Conservation (phyloP, 352 stramenopile genomes). For the Elongisporangium senticosum region DNA sequence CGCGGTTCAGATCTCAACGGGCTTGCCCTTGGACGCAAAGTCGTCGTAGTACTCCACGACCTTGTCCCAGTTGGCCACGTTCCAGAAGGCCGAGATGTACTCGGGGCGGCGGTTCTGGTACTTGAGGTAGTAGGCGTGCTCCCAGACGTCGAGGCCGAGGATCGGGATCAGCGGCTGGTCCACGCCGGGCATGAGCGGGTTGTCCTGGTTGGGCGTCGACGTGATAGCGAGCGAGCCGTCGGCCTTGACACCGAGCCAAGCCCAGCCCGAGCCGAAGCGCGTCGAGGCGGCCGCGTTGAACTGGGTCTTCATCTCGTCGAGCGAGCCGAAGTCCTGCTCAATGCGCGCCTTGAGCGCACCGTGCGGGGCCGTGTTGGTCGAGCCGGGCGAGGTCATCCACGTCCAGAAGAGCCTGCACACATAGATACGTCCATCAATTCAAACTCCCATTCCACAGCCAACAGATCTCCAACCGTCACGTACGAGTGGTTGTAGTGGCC, state of each 20-base stretch:
- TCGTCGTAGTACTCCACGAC: constrained; percentile 90
- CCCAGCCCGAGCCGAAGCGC: constrained; percentile 89
- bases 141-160: constrained; percentile 94
- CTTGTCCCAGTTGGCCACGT: constrained; percentile 95
- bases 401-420: constrained; percentile 87
- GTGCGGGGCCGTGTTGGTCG: constrained; percentile 73
- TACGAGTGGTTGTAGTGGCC: constrained; percentile 83
- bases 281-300: constrained; percentile 86
- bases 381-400: constrained; percentile 81
- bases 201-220: constrained; percentile 95
- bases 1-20: constrained; percentile 75
- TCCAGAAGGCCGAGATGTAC: constrained; percentile 98
- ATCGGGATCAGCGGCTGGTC: constrained; percentile 88
- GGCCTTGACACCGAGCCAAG: constrained; percentile 82
- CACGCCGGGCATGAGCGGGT: constrained; percentile 79
- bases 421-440: background rate
- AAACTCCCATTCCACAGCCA: background rate
- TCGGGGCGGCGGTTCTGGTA: constrained; percentile 95
- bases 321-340: constrained; percentile 87
- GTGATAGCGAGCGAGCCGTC: constrained; percentile 93
- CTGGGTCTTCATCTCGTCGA: constrained; percentile 86
- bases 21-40: constrained; percentile 80
- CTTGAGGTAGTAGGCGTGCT: constrained; percentile 96
- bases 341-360: constrained; percentile 82
- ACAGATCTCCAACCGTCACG: constrained; percentile 5